Percentiles rank a stretch among this genome's conserved stretches.
Conservation (phyloP, 371 early-diverging fungal species). For the Zychaea mexicana region DNA sequence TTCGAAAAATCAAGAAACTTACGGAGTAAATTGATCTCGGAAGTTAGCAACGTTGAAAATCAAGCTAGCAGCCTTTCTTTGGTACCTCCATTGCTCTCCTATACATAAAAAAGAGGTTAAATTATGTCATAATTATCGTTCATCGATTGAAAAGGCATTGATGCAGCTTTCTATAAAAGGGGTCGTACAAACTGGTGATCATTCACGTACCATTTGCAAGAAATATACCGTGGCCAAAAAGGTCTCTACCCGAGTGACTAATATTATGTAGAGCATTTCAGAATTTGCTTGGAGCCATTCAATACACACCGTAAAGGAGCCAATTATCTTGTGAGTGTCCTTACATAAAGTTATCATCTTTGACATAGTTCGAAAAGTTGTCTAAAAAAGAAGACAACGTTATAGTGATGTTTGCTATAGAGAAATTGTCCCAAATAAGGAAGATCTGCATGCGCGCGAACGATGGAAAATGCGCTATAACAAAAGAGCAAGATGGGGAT, state of each 20-base stretch:
- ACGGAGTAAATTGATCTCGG: slow-evolving; percentile 50
- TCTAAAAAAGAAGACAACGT: too few relatives aligned
- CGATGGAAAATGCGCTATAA: too few relatives aligned
- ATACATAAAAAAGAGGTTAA: slow-evolving; percentile 54
- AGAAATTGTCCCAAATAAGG: too few relatives aligned
- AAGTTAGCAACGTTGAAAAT: slow-evolving; percentile 69
- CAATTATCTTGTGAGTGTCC: not conserved
- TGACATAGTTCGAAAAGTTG: slow-evolving; percentile 41
- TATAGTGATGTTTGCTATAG: too few relatives aligned
- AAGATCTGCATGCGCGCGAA: too few relatives aligned
- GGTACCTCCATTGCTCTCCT: slow-evolving; percentile 68
- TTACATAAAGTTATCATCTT: slow-evolving; percentile 19
- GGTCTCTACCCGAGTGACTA: not conserved
- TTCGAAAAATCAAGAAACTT: too few relatives aligned
- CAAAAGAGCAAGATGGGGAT: too few relatives aligned
- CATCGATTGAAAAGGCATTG: too few relatives aligned
- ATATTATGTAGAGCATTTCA: not conserved
- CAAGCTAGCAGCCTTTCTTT: slow-evolving; percentile 60
- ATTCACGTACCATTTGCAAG: slow-evolving; percentile 55
- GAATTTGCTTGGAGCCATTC: not conserved
- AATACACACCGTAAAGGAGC: too few relatives aligned
- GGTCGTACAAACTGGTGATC: too few relatives aligned
- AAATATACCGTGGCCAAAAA: slow-evolving; percentile 69
- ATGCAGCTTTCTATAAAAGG: too few relatives aligned
- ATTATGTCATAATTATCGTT: slow-evolving; percentile 45